These are phyloP conservation scores for Corchorus olitorius DNA, from an alignment of 345 rosid species.

Conservation along the genomic window DNA sequence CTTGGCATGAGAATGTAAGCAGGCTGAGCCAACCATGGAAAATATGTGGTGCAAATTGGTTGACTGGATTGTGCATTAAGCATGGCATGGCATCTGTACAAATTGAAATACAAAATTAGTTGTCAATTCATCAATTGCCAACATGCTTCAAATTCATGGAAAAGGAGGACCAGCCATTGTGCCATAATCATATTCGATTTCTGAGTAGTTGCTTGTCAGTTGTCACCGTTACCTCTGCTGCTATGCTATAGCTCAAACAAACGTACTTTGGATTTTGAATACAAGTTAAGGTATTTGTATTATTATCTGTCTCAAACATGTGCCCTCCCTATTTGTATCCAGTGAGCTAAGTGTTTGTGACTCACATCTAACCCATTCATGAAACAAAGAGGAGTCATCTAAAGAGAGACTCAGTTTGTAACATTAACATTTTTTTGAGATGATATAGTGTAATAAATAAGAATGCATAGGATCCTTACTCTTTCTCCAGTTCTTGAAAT, in stretches of 20 bases:
- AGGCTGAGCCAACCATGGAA: slow-evolving; percentile 1
- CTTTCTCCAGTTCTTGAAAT: too few species aligned
- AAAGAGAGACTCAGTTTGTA: background rate
- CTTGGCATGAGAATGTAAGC: background rate
- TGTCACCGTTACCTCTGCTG: background rate
- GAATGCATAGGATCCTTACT: background rate
- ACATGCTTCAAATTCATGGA: background rate
- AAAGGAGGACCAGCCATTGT: background rate
- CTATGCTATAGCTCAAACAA: background rate
- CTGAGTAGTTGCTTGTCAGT: background rate
- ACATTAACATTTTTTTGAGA: background rate
- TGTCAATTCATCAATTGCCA: background rate
- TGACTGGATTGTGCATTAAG: background rate
- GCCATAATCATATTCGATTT: background rate
- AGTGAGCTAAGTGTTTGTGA: background rate
- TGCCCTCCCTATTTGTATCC: background rate
- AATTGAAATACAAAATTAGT: background rate
- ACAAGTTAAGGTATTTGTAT: background rate
- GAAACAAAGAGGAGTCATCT: background rate
- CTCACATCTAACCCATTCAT: background rate
- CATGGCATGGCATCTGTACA: background rate
- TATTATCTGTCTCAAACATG: background rate
- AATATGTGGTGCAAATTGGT: background rate
- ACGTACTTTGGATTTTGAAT: background rate
- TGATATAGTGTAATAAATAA: background rate